Conservation (phyloP, 2,329 filamentous ascomycete species). For the Penicillium sp. region DNA sequence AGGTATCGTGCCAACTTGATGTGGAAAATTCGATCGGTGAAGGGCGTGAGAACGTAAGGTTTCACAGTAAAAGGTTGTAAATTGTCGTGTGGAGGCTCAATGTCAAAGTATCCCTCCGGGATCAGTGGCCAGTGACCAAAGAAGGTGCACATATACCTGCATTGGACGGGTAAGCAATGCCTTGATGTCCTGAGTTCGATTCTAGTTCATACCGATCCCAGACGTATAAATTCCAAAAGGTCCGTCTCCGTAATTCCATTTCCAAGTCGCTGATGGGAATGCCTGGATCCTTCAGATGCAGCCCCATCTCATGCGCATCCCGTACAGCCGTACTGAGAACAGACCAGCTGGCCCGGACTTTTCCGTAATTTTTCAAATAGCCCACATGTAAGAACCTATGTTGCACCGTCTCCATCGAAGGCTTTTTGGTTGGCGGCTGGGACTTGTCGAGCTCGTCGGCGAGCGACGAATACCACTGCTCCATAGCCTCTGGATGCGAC, state of each 20-base stretch:
- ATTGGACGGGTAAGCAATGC: not conserved
- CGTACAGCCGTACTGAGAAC: conserved; percentile 11
- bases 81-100: conserved; percentile 14
- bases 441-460: conserved; percentile 15
- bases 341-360: conserved; percentile 14
- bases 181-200: not conserved
- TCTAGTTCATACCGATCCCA: conserved; percentile 13
- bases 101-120: conserved; percentile 18
- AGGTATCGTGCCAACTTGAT: conserved; percentile 15
- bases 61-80: conserved; percentile 4
- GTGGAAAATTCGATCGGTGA: conserved; percentile 16
- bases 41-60: conserved; percentile 15
- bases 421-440: conserved; percentile 2
- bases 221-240: conserved; percentile 18
- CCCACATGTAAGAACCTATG: conserved; percentile 14
- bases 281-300: conserved; percentile 12
- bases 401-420: conserved; percentile 12
- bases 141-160: conserved; percentile 13
- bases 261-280: conserved; percentile 10
- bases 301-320: conserved; percentile 15
- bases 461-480: conserved; percentile 11
- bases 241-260: conserved; percentile 14
- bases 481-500: conserved; percentile 2
- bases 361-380: conserved; percentile 13
- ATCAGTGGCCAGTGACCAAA: conserved; percentile 20